phyloP scores from a whole-genome alignment of 441 rosid species.

The Arabidopsis lyrata region DNA sequence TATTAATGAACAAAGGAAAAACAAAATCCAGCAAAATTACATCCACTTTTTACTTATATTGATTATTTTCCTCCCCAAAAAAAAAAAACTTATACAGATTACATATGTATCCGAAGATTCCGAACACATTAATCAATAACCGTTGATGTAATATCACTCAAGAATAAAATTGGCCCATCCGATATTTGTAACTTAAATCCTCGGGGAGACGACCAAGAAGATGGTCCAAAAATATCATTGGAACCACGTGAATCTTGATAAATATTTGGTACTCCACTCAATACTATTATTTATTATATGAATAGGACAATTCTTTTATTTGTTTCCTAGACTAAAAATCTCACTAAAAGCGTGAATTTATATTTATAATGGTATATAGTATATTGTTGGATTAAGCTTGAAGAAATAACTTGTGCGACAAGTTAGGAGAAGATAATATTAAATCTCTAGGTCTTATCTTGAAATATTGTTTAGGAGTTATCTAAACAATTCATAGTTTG shows the following conservation, averaged over 20 bases:
- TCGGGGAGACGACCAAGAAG: conserved; percentile 42
- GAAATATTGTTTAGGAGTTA: no score
- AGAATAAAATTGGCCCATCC: conserved; percentile 34
- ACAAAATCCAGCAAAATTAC: background rate
- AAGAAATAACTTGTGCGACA: no score
- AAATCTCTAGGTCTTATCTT: no score
- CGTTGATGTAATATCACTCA: conserved; percentile 16
- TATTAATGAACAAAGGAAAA: background rate
- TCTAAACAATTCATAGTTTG: no score
- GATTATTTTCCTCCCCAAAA: no score
- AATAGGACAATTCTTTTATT: conserved; percentile 42
- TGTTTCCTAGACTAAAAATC: conserved; percentile 26
- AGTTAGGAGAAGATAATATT: no score
- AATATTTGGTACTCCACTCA: conserved; percentile 44
- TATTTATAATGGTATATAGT: background rate
- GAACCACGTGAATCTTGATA: conserved; percentile 48
- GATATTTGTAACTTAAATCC: conserved; percentile 32
- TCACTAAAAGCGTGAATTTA: background rate
- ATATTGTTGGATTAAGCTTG: no score
- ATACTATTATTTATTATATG: conserved; percentile 41
- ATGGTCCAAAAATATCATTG: conserved; percentile 49
- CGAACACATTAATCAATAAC: background rate
- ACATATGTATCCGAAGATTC: background rate
- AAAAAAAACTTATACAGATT: no score
- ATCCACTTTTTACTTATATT: background rate